Percentiles rank a stretch among this genome's conserved stretches.
phyloP scores from a whole-genome alignment of 1,284 basidiomycete genomes.

The Athelia sp. region DNA sequence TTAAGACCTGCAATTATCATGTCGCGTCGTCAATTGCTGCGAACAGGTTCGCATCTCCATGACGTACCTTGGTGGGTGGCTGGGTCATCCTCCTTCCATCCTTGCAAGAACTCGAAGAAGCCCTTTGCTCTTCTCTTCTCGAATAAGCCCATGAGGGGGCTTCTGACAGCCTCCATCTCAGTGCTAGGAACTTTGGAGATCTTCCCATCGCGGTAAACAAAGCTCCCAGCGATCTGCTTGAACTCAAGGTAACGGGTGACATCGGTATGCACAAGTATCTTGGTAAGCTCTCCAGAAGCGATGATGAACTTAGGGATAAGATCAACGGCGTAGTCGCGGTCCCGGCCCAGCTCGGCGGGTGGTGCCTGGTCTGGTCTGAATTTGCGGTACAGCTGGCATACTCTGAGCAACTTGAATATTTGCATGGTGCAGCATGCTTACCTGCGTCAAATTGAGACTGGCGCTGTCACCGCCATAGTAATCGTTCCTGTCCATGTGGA shows the following conservation, averaged over 20 bases:
- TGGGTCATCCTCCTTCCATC: conserved; percentile 93
- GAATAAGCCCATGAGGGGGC: conserved; percentile 95
- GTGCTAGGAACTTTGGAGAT: conserved; percentile 99
- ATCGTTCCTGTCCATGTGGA: conserved; percentile 99
- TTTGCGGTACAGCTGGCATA: conserved; percentile 86
- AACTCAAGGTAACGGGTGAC: conserved; percentile 99
- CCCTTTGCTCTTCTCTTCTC: conserved; percentile 98
- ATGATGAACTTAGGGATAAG: conserved; percentile 98
- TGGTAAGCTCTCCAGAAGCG: conserved; percentile 95
- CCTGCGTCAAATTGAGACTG: conserved; percentile 96
- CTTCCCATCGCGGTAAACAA: conserved; percentile 94
- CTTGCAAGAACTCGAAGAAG: conserved; percentile 97
- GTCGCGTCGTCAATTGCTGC: neutral
- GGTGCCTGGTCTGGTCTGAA: conserved; percentile 77
- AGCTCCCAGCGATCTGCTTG: conserved; percentile 99
- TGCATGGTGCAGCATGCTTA: conserved; percentile 27
- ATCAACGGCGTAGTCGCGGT: conserved; percentile 95
- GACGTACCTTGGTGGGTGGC: conserved; percentile 87
- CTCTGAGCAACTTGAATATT: conserved; percentile 11
- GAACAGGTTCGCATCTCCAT: neutral
- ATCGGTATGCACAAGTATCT: conserved; percentile 98
- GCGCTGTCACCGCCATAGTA: conserved; percentile 99
- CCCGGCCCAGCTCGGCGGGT: conserved; percentile 81
- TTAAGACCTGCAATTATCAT: conserved; percentile 57
- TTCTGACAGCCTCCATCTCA: conserved; percentile 95